These are phyloP conservation scores for Cryptococcus deneoformans DNA, from an alignment of 1,284 basidiomycete species.

Conservation along the genomic window DNA sequence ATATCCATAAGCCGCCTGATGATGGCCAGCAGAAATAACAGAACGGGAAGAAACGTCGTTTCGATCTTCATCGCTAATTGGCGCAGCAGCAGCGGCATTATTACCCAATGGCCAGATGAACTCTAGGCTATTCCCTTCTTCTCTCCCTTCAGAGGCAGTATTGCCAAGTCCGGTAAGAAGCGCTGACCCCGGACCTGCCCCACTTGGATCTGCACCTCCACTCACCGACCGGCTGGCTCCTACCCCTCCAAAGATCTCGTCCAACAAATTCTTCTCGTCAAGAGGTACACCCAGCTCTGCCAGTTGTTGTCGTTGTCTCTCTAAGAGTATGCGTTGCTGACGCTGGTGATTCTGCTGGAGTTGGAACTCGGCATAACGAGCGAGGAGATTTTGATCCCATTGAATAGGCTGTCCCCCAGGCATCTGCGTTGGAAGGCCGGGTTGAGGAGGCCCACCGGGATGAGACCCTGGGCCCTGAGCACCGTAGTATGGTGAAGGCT, in stretches of 20 bases:
- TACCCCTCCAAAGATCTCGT: slow-evolving; percentile 30
- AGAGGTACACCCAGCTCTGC: slow-evolving; percentile 36
- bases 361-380: slow-evolving; percentile 45
- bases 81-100: neutral
- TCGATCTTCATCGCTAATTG: neutral
- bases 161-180: neutral
- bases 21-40: neutral
- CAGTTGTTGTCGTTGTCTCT: slow-evolving; percentile 43
- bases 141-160: neutral
- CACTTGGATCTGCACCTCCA: neutral
- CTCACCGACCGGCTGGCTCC: neutral
- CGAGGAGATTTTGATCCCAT: slow-evolving; percentile 36
- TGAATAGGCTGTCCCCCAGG: slow-evolving; percentile 10
- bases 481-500: too few relatives aligned
- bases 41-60: neutral
- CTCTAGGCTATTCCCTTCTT: neutral
- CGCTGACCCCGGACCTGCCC: neutral
- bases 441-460: neutral
- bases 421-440: neutral
- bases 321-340: slow-evolving; percentile 40
- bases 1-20: neutral
- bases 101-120: slow-evolving; percentile 2
- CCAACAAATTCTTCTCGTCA: slow-evolving; percentile 28
- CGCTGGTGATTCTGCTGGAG: slow-evolving; percentile 46
- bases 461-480: too few relatives aligned